phyloP scores from a whole-genome alignment of 768 basidiomycete species.

The Tylopilus cervinicoccineus region DNA sequence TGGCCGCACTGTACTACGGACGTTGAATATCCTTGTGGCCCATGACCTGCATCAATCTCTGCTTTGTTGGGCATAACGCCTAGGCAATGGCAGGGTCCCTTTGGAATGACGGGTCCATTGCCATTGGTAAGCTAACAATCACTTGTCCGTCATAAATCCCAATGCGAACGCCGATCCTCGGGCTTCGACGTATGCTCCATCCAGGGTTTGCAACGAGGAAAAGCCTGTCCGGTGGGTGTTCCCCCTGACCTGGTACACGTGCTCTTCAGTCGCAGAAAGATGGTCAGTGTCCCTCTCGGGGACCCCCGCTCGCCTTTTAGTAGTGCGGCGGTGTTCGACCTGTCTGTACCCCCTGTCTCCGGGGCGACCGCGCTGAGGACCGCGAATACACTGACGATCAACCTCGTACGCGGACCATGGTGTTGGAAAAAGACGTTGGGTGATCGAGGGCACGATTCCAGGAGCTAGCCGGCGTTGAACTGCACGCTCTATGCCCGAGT shows the following conservation, averaged over 20 bases:
- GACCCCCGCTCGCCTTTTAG: conserved; percentile 29
- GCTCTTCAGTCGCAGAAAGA: conserved; percentile 43
- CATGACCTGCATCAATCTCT: too few relatives aligned
- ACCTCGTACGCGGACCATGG: conserved; percentile 54
- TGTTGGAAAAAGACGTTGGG: conserved; percentile 55
- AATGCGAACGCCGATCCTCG: conserved; percentile 6
- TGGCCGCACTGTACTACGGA: too few relatives aligned
- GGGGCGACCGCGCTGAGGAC: conserved; percentile 57
- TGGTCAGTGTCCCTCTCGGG: too few relatives aligned
- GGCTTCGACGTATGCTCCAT: background rate
- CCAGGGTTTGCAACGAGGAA: conserved; percentile 41
- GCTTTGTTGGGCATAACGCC: too few relatives aligned
- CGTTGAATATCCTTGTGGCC: too few relatives aligned
- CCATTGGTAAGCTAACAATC: too few relatives aligned
- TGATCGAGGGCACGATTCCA: conserved; percentile 53
- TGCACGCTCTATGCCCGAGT: conserved; percentile 46
- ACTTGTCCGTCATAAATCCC: background rate
- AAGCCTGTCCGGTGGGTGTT: conserved; percentile 46
- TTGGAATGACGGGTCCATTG: too few relatives aligned
- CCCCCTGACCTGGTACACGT: background rate
- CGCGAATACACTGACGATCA: conserved; percentile 71
- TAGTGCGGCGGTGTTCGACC: conserved; percentile 67
- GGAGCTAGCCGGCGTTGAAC: conserved; percentile 53
- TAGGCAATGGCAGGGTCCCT: too few relatives aligned
- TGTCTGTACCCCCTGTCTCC: conserved; percentile 58